Evolutionary conservation across 257 asterid genomes (phyloP), one percentile per base, ranked within the genome.

Genomic region (Solanum microdontum): DNA sequence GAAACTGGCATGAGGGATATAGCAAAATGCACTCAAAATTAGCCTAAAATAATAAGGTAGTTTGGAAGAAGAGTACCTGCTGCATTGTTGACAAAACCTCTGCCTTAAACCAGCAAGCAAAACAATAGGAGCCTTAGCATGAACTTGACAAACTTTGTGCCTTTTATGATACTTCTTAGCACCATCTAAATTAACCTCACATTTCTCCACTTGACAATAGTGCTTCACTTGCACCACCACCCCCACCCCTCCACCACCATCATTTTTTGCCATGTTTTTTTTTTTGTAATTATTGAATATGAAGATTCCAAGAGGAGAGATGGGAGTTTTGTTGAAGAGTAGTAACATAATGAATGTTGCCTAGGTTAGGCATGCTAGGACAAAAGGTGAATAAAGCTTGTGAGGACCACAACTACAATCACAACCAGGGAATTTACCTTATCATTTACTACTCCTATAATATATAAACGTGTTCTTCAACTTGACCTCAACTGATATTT

Each of bases 1-100:
- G 23, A 28, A 69, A 13, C 30, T 69, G 75, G 11, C 75, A 69
- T 6, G 75, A 28, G 2, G 14, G 21, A 69, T 30, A 69, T 28
- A 69, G 7, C 26, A 72, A 33, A 17, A 72, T 33, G 24, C 5
- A n/a, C 28, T 33, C 36, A 8, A n/a, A 48, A 79, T 32, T 28
- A 7, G 24, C 5, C 23, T 11, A 73, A 23, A 40, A 24, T 51
- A 55, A 68, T 17, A 6, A 40, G 3, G 4, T 80, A 55, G 37
- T 30, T 86, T 19, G 21, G 4, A 80, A 77, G 62, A 26, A 30
- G 34, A n/a, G 40, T 77, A 93, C 94, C 95, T 94, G 94, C 97
- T 94, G 87, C 95, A 94, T 91, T 94, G 95, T 88, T 94, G 97
- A 73, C 97, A 94, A 89, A 94, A 94, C 88, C 97, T 88, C 72